Base-by-base conservation (phyloP, 1,284 basidiomycete genomes). In the Ganoderma leucocontextum region DNA sequence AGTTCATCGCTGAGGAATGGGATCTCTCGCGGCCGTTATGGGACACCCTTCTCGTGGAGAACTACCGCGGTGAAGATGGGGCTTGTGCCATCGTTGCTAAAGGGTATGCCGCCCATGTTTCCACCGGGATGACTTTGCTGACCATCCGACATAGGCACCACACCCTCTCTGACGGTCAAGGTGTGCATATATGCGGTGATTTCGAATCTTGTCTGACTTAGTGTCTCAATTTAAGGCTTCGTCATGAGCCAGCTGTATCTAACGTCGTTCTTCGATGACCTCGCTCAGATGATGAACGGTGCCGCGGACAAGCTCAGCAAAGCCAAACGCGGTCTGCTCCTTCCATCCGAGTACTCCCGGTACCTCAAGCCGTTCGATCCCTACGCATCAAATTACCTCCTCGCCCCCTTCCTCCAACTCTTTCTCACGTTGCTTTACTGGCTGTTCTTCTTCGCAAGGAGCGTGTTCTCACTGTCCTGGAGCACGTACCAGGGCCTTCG, bases 1-100 rank as follows among this genome's bases (percentile, higher is more conserved):
- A 75, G 29, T 73, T 79, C 66, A 76, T 78, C 47, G 78, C 77
- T n/a, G 71, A 75, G 57, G 73, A 75, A 4, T 79, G 78, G 78
- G 78, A 78, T 44, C 66, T 79, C 10, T 65, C 65, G 4, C 70
- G 67, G n/a, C 76, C 77, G 7, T 52, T 79, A 2, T 78, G 76
- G 77, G 75, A 79, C 35, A 76, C 74, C 65, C 29, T 77, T 1
- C 60, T 79, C 8, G 70, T 79, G 2, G 73, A 76, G 60, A 78
- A 78, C 61, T 78, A 78, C 58, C 73, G 73, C 25, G 77, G 77
- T 57, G 75, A 76, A 10, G 69, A 76, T 22, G 77, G 76, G 9
- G 77, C 73, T 35, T 76, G 72, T 55, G 78, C 76, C 8, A 33
- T 78, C 13, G 64, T 79, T 29, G 74, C 73, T 0, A 68, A 73